Base-by-base conservation (phyloP, 1,139 yeast genomes). In the Spathaspora sp. region DNA sequence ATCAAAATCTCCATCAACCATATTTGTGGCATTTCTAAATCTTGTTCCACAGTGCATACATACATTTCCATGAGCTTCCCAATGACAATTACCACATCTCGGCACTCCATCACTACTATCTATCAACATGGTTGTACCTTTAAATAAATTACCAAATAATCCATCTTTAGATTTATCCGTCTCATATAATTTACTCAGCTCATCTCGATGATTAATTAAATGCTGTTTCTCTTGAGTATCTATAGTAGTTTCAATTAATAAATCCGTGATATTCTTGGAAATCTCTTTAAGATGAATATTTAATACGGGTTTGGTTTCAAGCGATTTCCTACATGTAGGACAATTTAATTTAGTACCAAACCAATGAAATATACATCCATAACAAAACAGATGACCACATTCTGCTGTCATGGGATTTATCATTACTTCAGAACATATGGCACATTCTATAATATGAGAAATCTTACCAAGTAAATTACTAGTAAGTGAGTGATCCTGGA, bases 51-150 rank as follows among this genome's bases (percentile, higher is more conserved):
- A 83, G 52, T 81, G 80, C 7, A 75, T 65, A 55, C 89, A 84
- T 34, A 61, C 65, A 4, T 71, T 64, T 0, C 85, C 84, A 51
- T 72, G 76, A 3, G 86, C 82, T 59, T 89, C 96, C 95, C 95
- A 88, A 56, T 83, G 89, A 61, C 96, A 89, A 46, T 78, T 75
- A 2, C 89, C 81, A 59, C 96, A 89, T 47, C 96, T 67, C 0
- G 86, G 81, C 7, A 89, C 90, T 1, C 91, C 93, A 60, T 89
- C 96, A 23, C 82, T 83, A 44, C 72, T 76, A 51, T 81, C 88
- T 2, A 84, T 68, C 18, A 77, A 60, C 0, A 84, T 82, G 29
- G 73, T 62, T 1, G 81, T 78, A 20, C 77, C 64, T 26, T 38
- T 37, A 60, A 85, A 85, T 7, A 76, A 60, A 27, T 72, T 74